Evolutionary conservation across 495 filamentous ascomycete species (phyloP), one percentile per base, ranked within the genome.

Genomic region (Penicillium egyptiacum): DNA sequence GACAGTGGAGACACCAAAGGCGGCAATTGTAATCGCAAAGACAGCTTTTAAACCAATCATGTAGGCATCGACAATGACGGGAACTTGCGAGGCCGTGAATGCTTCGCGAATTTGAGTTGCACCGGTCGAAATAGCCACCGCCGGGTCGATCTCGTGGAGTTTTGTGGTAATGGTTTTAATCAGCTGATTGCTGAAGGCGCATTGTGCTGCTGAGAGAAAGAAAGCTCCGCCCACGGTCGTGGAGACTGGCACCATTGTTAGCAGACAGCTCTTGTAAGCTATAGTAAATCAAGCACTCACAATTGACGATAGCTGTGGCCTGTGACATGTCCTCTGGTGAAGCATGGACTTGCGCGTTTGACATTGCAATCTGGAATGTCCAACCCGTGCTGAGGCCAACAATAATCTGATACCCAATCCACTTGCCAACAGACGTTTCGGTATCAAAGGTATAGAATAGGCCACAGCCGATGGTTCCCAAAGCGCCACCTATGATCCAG

Each of bases 41-140:
- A 77, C 65, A 9, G 70, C 69, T 61, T 78, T 79, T 50, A 89
- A 57, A 7, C 82, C 84, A 1, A 55, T 62, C 80, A 85, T 84
- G 67, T 88, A 89, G 6, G 80, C 82, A 3, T 62, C 37, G 22
- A 88, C 44, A 17, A 88, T 74, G 3, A 74, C 79, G 0, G 72
- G 69, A 4, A 90, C 23, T 35, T 78, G 50, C 4, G 63, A 45
- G 0, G 71, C 33, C 9, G 54, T 53, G 58, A 87, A 82, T 0
- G 77, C 71, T 7, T 68, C 55, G 4, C 75, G 74, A 4, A 88
- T 52, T 30, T 81, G 66, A 0, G 79, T 75, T 0, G 83, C 84
- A 7, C 85, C 83, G 2, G 78, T 78, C 6, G 49, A 59, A 11
- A 83, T 55, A 5, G 84, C 73, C 0, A 63, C 10, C 0, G 17